Conservation (phyloP, 768 basidiomycete genomes). For the Trametes gibbosa region DNA sequence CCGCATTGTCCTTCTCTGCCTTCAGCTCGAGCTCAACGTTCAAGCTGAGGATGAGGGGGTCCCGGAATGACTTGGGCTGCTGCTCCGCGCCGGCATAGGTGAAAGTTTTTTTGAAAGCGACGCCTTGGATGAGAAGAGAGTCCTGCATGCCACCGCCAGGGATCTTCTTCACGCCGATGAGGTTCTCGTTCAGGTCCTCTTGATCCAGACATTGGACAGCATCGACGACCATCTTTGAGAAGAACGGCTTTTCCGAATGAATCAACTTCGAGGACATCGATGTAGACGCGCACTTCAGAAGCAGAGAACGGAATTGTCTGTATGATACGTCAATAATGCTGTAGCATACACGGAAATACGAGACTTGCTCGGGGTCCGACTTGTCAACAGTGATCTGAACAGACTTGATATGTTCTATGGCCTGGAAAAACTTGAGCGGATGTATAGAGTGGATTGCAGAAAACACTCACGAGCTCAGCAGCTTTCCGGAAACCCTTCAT, state of each 20-base stretch:
- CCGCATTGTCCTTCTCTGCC: conserved; percentile 99
- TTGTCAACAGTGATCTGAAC: conserved; percentile 90
- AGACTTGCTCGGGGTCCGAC: conserved; percentile 81
- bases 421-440: conserved; percentile 42
- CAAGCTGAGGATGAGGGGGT: conserved; percentile 89
- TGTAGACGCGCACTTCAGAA: conserved; percentile 95
- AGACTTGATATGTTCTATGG: conserved; percentile 81
- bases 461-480: conserved; percentile 67
- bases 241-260: conserved; percentile 98
- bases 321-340: background rate
- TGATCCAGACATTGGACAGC: conserved; percentile 92
- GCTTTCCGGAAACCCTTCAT: conserved; percentile 95
- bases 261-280: conserved; percentile 99
- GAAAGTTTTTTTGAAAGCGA: conserved; percentile 99
- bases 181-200: conserved; percentile 88
- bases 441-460: background rate
- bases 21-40: conserved; percentile 99
- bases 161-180: conserved; percentile 97
- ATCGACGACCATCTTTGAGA: conserved; percentile 98
- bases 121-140: conserved; percentile 83
- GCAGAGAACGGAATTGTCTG: conserved; percentile 90
- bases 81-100: conserved; percentile 99
- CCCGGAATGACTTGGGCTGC: conserved; percentile 88
- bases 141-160: conserved; percentile 98
- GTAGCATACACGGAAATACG: background rate